Evolutionary conservation across 2,329 filamentous ascomycete species (phyloP), one percentile per base, ranked within the genome.

Genomic region (Clonostachys chloroleuca): DNA sequence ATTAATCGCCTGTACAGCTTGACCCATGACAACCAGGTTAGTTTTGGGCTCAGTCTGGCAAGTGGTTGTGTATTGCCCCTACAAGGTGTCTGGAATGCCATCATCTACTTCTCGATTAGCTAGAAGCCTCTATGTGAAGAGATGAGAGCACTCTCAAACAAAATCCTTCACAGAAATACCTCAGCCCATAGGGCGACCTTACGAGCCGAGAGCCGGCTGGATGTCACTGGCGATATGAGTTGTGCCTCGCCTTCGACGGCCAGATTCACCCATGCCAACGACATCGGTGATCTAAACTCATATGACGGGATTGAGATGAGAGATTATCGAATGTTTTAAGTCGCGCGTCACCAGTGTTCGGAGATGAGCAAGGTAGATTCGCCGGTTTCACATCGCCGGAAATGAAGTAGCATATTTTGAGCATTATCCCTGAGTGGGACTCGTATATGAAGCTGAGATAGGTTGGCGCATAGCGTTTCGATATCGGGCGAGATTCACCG

Each of bases 31-130:
- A 59, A 72, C 12, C 57, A 68, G 24, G 69, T 76, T 49, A 78
- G 72, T 55, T 92, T 84, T 58, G 74, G 72, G 3, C 74, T 92
- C 40, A 86, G 86, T 58, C 75, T 89, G 36, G 78, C 81, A 1
- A 84, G 85, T 20, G 83, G 84, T 3, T 74, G 87, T 12, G 87
- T 92, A 0, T 70, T 92, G 5, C 87, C 88, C 0, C 71, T 90
- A 1, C 89, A 92, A 61, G 88, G 89, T 1, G 80, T 90, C 43
- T 92, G 87, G 87, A 92, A 92, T 58, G 78, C 84, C 34, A 66
- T 88, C 43, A 89, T 92, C 44, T 92, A 89, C 63, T 78, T 87
- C 51, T 80, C 77, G 4, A 87, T 86, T 2, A 87, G 74, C 54
- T 80, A 74, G 76, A 55, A 52, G 13, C 56, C 51, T 1, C 53